Evolutionary conservation across 1,284 basidiomycete genomes (phyloP).

Genomic region (Malassezia equina): DNA sequence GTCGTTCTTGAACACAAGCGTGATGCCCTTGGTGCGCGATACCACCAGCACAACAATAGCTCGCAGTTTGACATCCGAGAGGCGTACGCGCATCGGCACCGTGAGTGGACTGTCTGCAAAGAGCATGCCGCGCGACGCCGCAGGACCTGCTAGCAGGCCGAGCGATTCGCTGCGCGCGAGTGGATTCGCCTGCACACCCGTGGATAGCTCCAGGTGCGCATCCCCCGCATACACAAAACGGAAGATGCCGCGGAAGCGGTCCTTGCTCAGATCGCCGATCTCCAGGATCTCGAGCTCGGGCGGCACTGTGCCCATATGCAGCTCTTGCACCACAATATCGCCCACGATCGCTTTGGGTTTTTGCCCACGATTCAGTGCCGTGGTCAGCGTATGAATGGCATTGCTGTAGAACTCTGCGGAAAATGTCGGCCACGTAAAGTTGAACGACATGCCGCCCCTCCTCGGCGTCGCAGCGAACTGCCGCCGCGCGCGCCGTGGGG

Average conservation of each 20-base stretch:
- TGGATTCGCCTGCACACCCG: constrained; percentile 93
- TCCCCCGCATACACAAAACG: constrained; percentile 89
- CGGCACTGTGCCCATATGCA: constrained; percentile 97
- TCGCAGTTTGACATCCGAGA: constrained; percentile 81
- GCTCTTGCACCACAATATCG: constrained; percentile 88
- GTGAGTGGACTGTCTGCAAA: constrained; percentile 44
- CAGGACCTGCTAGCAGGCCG: constrained; percentile 30
- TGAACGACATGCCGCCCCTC: constrained; percentile 70
- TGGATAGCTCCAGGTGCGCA: constrained; percentile 86
- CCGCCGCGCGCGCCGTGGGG: not conserved
- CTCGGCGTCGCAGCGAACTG: not conserved
- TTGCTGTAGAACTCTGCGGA: constrained; percentile 55
- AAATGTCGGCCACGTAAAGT: constrained; percentile 90
- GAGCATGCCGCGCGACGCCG: constrained; percentile 38
- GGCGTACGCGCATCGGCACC: constrained; percentile 94
- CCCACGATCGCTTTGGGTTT: constrained; percentile 97
- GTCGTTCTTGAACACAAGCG: constrained; percentile 98
- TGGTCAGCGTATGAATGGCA: constrained; percentile 38
- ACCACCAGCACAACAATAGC: constrained; percentile 97
- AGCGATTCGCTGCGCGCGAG: constrained; percentile 55
- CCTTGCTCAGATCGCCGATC: constrained; percentile 88
- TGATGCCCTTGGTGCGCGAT: constrained; percentile 89
- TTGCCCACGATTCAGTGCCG: constrained; percentile 49
- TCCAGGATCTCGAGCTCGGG: constrained; percentile 95
- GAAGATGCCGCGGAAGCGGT: constrained; percentile 95